Evolutionary conservation across 441 rosid species (phyloP), one percentile per base, ranked within the genome.

Genomic region (Populus tomentosa): DNA sequence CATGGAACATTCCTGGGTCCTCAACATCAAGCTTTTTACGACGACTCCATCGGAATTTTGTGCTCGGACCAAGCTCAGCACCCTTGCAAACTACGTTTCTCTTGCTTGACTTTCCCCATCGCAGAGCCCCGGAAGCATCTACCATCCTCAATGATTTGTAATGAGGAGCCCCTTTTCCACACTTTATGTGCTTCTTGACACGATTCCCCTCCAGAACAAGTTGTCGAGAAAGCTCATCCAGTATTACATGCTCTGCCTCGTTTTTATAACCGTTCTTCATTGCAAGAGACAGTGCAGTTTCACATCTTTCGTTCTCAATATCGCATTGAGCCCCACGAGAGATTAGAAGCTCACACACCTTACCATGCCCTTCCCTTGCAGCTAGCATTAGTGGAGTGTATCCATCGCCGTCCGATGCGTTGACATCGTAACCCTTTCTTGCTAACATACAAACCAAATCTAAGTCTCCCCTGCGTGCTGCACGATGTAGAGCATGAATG

Each of bases 381-480:
- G 98, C 98, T 78, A 96, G 87, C 98, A 96, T 96, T 35, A 96
- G 87, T 0, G 99, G 98, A 70, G 98, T 91, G 85, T 91, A 87
- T 36, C 94, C 96, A n/a, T 91, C 90, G 21, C 84, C 87, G 35
- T 94, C 92, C 0, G 82, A 82, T n/a, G 87, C 79, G 72, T 94
- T 95, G 24, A 90, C 88, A 81, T 88, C 90, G 68, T 89, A 88
- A 9, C 95, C 98, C 73, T 88, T 85, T 9, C 78, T 88, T 32
- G 84, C 83, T 79, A 96, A 75, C 79, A 90, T 86, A 64, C 79
- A 76, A 62, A 87, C 96, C 26, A 95, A 90, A 46, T 87, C 89
- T 14, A 86, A 35, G 68, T 90, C 97, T 59, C 98, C 98, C 66
- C 90, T 87, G 32, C 95, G 85, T 9, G 97, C 98, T 62, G 96